Conservation (phyloP, 257 asterid species). For the Solanum ahanhuiri region DNA sequence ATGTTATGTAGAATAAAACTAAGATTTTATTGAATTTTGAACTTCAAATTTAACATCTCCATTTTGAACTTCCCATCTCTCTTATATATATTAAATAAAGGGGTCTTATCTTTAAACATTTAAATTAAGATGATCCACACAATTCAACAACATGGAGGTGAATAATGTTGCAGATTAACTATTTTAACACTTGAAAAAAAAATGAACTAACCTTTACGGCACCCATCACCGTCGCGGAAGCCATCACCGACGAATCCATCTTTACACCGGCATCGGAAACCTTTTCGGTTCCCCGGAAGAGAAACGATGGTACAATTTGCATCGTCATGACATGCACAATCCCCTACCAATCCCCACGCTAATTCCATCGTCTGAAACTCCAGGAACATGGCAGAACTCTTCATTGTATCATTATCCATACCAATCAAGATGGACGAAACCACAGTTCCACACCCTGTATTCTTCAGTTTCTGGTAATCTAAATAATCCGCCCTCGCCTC, state of each 20-base stretch:
- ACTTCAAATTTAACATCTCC: too few relatives aligned
- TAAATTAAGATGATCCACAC: background rate
- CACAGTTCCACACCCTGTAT: constrained; percentile 20
- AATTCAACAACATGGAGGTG: background rate
- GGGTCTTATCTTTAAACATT: background rate
- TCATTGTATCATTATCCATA: background rate
- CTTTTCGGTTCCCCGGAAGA: background rate
- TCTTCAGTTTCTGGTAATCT: constrained; percentile 11
- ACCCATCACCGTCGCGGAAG: constrained; percentile 34
- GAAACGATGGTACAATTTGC: constrained; percentile 28
- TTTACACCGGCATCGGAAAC: constrained; percentile 56
- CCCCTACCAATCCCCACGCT: constrained; percentile 74
- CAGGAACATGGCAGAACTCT: constrained; percentile 21
- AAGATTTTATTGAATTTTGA: too few relatives aligned
- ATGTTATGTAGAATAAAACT: too few relatives aligned
- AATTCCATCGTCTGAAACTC: constrained; percentile 55
- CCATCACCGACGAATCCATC: constrained; percentile 74
- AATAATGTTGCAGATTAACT: background rate
- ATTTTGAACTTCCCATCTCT: too few relatives aligned
- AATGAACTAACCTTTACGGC: constrained; percentile 45
- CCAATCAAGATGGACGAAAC: constrained; percentile 36
- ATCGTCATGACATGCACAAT: constrained; percentile 28
- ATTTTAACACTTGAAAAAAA: background rate
- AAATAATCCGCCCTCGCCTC: constrained; percentile 21
- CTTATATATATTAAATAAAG: background rate